Base-by-base conservation (phyloP, 2,329 filamentous ascomycete species). In the Epichloe elymi region DNA sequence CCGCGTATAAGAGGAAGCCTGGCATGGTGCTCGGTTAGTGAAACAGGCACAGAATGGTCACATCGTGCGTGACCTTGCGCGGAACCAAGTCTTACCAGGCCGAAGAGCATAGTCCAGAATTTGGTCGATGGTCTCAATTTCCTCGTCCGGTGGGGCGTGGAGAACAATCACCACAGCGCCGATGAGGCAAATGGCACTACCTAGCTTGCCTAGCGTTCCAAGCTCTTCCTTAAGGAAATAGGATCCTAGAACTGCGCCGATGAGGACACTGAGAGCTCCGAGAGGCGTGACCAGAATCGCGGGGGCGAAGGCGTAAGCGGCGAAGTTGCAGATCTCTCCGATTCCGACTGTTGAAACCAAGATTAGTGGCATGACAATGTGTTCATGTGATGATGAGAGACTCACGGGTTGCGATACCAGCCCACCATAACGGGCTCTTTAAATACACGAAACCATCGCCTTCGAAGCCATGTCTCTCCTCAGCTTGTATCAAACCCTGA, bases 251-350 rank as follows among this genome's bases (percentile, higher is more conserved):
- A 98, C 89, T 19, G 93, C 90, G 57, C 89, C 93, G 62, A 98
- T 96, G 57, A 98, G 74, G 52, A 98, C 94, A 64, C 88, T 93
- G 55, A 98, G 76, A 51, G 93, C 93, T 55, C 93, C 93, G 23
- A 98, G 74, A 26, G 93, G 93, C 5, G 93, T 98, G 40, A 98
- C 93, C 49, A 98, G 78, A 68, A 98, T 98, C n/a, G 93, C 94
- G 40, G 93, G 93, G 58, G 93, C 93, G 70, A 97, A 98, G 7
- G 93, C 93, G 66, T 98, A 98, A 55, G 93, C 93, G 48, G 90
- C 90, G 66, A 98, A 98, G 69, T 98, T 98, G 71, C 89, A 94
- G 53, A 96, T 74, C 71, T 98, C 93, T 63, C 93, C 93, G 43
- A 94, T 71, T 54, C 89, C 86, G 80, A 98, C 88, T 95, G 61